phyloP scores from a whole-genome alignment of 2,329 filamentous ascomycete genomes.

The Orbilia blumenaviensis region DNA sequence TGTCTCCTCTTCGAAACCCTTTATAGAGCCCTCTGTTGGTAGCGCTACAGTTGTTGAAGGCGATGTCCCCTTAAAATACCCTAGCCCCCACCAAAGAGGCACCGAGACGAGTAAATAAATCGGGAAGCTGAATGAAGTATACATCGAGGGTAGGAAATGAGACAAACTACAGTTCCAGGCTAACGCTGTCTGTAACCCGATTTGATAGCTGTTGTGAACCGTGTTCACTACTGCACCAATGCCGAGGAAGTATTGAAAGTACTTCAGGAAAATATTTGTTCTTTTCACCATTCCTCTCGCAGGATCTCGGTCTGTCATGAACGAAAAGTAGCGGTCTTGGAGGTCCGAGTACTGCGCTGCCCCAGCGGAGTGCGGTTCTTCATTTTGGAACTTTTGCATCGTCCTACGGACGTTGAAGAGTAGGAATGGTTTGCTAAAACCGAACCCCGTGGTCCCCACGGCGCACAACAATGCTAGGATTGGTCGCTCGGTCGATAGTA shows the following conservation, averaged over 20 bases:
- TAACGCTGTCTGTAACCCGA: background rate
- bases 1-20: too few relatives aligned
- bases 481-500: background rate
- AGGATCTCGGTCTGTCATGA: too few relatives aligned
- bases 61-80: too few relatives aligned
- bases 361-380: background rate
- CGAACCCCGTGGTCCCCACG: background rate
- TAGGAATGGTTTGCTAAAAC: background rate
- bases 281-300: too few relatives aligned
- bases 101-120: background rate
- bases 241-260: background rate
- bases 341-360: background rate
- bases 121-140: background rate
- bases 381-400: background rate
- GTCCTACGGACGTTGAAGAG: background rate
- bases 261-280: background rate
- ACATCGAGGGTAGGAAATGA: background rate
- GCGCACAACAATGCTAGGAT: background rate
- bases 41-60: too few relatives aligned
- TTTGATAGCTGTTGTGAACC: background rate
- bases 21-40: too few relatives aligned
- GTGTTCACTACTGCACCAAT: background rate
- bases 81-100: background rate
- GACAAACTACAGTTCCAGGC: background rate
- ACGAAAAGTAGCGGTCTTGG: background rate